phyloP scores from a whole-genome alignment of 345 rosid species.

The Eucalyptus curtisii region DNA sequence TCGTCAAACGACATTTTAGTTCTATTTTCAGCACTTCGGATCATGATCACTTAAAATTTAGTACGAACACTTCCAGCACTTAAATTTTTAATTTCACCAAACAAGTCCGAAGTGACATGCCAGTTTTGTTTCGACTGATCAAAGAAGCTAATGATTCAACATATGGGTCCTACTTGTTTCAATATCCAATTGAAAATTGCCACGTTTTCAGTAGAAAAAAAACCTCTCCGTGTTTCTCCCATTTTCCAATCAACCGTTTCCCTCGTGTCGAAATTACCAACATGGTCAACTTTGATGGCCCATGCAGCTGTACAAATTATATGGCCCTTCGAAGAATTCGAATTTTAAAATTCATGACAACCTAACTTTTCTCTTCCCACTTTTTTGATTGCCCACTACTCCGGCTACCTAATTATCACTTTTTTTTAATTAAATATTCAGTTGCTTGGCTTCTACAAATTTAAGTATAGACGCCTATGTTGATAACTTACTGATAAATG shows the following conservation, averaged over 20 bases:
- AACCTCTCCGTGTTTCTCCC: neutral
- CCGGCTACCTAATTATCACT: neutral
- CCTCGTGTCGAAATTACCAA: neutral
- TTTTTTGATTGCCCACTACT: neutral
- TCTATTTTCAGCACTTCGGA: neutral
- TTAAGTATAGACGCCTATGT: neutral
- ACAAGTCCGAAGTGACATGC: neutral
- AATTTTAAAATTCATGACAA: neutral
- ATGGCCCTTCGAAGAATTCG: neutral
- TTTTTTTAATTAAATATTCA: neutral
- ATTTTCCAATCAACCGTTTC: neutral
- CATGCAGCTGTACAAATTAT: neutral
- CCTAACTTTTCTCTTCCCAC: neutral
- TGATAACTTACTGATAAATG: neutral
- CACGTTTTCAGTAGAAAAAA: neutral
- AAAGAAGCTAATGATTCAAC: neutral
- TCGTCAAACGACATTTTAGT: neutral
- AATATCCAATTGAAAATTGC: neutral
- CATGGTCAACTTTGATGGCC: neutral
- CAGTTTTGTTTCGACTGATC: neutral
- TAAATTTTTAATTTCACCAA: neutral
- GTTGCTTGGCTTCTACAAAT: neutral
- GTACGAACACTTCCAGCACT: neutral
- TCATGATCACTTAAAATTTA: neutral
- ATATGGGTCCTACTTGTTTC: neutral